Evolutionary conservation across 2,329 filamentous ascomycete species (phyloP), one percentile per base, ranked within the genome.

Genomic region (Aspergillus costaricaensis): DNA sequence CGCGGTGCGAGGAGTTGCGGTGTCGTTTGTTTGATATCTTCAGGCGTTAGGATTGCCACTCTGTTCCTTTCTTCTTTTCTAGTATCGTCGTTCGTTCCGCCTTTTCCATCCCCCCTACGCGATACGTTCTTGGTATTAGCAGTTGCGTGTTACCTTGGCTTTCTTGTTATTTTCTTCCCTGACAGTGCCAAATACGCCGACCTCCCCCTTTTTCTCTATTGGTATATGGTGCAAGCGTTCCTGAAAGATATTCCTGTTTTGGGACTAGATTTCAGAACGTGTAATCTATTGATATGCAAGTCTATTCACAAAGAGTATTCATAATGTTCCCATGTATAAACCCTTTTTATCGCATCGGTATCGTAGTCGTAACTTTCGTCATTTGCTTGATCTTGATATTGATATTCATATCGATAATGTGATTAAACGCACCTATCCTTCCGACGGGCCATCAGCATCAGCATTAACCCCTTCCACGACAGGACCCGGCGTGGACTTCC

Each of bases 401-500:
- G 44, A 15, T 14, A 27, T 17, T n/a, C 23, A 15, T 14, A 17
- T 27, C 15, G 15, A 27, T n/a, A 23, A 8, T 49, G 39, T 8
- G 10, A 10, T 12, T n/a, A 30, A 30, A 7, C 25, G n/a, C 25
- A 30, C 25, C 17, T 50, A n/a, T 12, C 10, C 47, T 19, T 23
- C 41, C 10, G 41, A 21, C 1, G 10, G 19, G 6, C 41, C 41
- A 14, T 44, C 41, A 21, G 19, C 19, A 30, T 58, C 55, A 54
- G 41, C 23, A 52, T 63, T 74, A 70, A 14, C 70, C 69, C 10
- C 72, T 70, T 75, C 62, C 32, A 15, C 32, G 14, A 68, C 69
- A 58, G 68, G 30, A 5, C 60, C 65, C 6, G 70, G 68, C 36
- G 64, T 66, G 6, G 71, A 69, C 50, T 73, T 70, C 44, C 60